Percentiles rank a stretch among this genome's conserved stretches.
phyloP scores from a whole-genome alignment of 1,284 basidiomycete species.

The Irpex sp. region DNA sequence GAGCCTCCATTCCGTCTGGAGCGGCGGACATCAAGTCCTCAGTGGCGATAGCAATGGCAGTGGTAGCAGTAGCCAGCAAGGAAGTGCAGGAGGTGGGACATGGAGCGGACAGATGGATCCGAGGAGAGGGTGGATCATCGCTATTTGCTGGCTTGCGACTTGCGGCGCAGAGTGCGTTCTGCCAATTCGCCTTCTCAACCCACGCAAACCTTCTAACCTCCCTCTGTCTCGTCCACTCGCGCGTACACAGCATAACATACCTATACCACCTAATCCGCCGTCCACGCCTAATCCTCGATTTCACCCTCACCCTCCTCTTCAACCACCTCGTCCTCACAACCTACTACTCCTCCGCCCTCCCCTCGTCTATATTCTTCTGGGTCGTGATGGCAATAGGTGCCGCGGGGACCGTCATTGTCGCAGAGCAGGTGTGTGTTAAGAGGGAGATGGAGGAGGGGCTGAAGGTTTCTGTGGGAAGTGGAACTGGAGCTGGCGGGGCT shows the following conservation, averaged over 20 bases:
- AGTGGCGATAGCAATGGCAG: no score
- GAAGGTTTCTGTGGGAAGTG: conserved; percentile 30
- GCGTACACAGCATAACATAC: conserved; percentile 66
- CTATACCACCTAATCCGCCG: conserved; percentile 84
- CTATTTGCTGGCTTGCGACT: conserved; percentile 75
- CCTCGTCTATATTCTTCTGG: conserved; percentile 90
- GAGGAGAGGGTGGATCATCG: conserved; percentile 82
- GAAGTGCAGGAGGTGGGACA: conserved; percentile 43
- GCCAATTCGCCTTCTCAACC: no score
- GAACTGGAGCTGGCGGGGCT: conserved; percentile 20
- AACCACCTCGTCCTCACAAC: conserved; percentile 89
- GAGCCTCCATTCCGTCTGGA: conserved; percentile 52
- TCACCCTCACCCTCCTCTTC: conserved; percentile 84
- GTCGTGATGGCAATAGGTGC: conserved; percentile 69
- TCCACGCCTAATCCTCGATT: conserved; percentile 93
- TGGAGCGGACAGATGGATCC: conserved; percentile 66
- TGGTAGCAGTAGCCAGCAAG: conserved; percentile 15
- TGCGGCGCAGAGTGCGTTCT: conserved; percentile 66
- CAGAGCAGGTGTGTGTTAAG: conserved; percentile 90
- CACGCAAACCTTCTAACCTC: neutral
- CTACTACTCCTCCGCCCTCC: conserved; percentile 84
- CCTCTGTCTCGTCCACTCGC: no score
- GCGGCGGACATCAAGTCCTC: conserved; percentile 60
- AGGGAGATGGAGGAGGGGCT: conserved; percentile 90
- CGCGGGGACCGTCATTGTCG: conserved; percentile 69